Base-by-base conservation (phyloP, 768 basidiomycete genomes). In the Mrakia blollopis region DNA sequence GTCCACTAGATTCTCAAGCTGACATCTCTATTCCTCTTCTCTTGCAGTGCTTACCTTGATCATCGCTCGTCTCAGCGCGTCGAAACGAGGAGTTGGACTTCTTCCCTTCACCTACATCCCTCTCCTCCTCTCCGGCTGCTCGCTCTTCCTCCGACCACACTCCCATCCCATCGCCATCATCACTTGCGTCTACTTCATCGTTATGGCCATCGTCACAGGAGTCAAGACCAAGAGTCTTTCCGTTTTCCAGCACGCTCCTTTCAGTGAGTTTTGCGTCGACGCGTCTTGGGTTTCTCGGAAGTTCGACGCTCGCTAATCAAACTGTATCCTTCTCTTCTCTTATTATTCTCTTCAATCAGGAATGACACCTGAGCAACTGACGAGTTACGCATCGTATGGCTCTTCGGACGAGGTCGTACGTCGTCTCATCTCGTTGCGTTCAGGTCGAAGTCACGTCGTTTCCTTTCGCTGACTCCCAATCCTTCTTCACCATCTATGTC, bases 101-200 rank as follows among this genome's bases (percentile, higher is more conserved):
- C 65, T 68, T 25, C 65, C 65, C 37, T 68, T 68, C 65, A 18
- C 44, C 25, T 39, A 39, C 65, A 37, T 68, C 65, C 65, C 65
- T 35, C 65, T 68, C 37, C 65, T 68, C 65, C 65, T 68, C 65
- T 39, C 65, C 65, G 32, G 35, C 39, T 18, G 39, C 25, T 37
- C 65, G 21, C 65, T 68, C 25, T 68, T 68, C 65, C 65, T 68
- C 23, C 65, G 65, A 35, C 65, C 65, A 0, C 65, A 68, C 37
- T 68, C 65, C 25, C 25, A 25, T 7, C 37, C 39, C 8, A 35
- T 68, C 37, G 13, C n/a, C 23, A n/a, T 25, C 21, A 25, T 39
- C 37, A 44, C 37, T 39, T 44, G 10, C 65, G 37, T 68, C 37
- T 68, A 68, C 35, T 68, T 68, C 39, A 37, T 23, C 35, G 39